Evolutionary conservation across 2,329 filamentous ascomycete species (phyloP).

Genomic region (Cladosporium oxysporum): DNA sequence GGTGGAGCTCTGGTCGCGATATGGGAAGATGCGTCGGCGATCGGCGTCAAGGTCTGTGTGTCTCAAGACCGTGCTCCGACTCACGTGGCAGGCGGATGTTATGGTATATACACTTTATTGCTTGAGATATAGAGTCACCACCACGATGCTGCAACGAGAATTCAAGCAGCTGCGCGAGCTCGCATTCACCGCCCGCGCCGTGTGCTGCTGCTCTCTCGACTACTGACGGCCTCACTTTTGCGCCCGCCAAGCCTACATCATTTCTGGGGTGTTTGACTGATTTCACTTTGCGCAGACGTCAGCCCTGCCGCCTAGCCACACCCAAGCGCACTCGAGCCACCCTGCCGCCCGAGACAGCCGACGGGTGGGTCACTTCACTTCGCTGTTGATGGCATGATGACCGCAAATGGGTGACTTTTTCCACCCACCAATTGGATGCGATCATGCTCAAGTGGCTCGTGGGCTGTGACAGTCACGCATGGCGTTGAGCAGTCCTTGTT

Average conservation of each 20-base stretch:
- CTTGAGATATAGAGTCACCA: background rate
- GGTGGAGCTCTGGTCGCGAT: conserved; percentile 14
- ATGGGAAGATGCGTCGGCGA: conserved; percentile 4
- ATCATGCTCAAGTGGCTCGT: background rate
- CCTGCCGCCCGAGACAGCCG: background rate
- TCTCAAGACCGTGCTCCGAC: background rate
- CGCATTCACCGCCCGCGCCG: background rate
- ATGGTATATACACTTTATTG: background rate
- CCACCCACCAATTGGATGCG: background rate
- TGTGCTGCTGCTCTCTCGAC: background rate
- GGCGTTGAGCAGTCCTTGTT: too few relatives aligned
- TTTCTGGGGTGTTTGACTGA: background rate
- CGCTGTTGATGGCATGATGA: background rate
- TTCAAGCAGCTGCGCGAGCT: background rate
- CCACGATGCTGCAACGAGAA: background rate
- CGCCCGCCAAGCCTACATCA: background rate
- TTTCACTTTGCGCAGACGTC: background rate
- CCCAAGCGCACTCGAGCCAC: background rate
- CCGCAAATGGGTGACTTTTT: background rate
- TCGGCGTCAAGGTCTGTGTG: background rate
- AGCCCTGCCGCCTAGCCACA: background rate
- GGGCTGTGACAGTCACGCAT: too few relatives aligned
- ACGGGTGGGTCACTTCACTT: background rate
- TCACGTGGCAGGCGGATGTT: background rate
- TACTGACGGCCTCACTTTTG: background rate